phyloP scores from a whole-genome alignment of 2,329 filamentous ascomycete species.

The Fusarium praegraminearum region DNA sequence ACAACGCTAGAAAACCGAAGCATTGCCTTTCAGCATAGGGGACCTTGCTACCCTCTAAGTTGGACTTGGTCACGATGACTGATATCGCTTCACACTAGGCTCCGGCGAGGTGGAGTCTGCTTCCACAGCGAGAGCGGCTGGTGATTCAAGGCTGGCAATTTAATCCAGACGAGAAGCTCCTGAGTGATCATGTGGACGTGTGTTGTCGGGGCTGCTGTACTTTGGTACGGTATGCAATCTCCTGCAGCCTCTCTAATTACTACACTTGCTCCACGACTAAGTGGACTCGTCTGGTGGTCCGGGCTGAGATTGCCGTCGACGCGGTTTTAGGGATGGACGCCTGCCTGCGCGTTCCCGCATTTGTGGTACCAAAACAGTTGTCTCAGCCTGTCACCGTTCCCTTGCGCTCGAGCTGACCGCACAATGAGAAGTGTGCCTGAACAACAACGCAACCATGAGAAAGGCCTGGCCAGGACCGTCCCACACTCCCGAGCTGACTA shows the following conservation, averaged over 20 bases:
- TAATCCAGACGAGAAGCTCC: constrained; percentile 28
- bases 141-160: constrained; percentile 38
- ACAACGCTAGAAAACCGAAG: constrained; percentile 31
- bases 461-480: constrained; percentile 23
- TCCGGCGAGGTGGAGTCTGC: constrained; percentile 42
- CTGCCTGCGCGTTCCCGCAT: constrained; percentile 39
- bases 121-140: constrained; percentile 16
- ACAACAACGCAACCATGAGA: constrained; percentile 24
- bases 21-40: neutral
- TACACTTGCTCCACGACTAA: constrained; percentile 32
- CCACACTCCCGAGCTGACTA: constrained; percentile 6
- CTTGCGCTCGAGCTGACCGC: constrained; percentile 32
- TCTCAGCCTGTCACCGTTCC: constrained; percentile 46
- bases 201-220: constrained; percentile 25
- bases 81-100: constrained; percentile 31
- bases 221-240: constrained; percentile 30
- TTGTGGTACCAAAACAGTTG: constrained; percentile 39
- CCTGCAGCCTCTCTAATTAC: constrained; percentile 36
- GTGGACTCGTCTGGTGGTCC: constrained; percentile 30
- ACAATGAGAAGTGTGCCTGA: constrained; percentile 17
- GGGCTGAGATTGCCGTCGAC: constrained; percentile 49
- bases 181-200: constrained; percentile 31
- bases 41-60: neutral
- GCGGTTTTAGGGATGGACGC: constrained; percentile 44
- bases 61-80: constrained; percentile 2